These are phyloP conservation scores for Saturnispora besseyi DNA, from an alignment of 805 yeast species.

Conservation along the genomic window DNA sequence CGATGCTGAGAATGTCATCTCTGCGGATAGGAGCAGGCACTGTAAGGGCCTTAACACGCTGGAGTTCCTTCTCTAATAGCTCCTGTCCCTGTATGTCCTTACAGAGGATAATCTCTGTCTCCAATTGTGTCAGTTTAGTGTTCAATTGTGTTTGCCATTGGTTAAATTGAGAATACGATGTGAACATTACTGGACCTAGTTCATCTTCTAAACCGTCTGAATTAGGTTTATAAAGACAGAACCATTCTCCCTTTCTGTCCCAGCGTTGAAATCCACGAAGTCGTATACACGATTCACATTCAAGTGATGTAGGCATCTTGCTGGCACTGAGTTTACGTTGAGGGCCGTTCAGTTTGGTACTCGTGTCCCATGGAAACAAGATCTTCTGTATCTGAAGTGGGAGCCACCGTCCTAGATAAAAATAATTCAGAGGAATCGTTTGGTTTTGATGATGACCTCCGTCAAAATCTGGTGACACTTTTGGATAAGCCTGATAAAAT, in stretches of 20 bases:
- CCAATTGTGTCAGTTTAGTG: background rate
- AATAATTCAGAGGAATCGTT: slow-evolving; percentile 24
- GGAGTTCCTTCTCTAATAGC: background rate
- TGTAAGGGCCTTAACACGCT: background rate
- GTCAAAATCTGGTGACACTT: slow-evolving; percentile 26
- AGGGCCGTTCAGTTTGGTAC: too few species aligned
- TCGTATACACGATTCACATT: slow-evolving; percentile 1
- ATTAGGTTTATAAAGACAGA: background rate
- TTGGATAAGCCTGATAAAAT: slow-evolving; percentile 28
- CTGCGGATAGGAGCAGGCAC: background rate
- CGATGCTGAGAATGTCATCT: background rate
- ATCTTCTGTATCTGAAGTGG: slow-evolving; percentile 20
- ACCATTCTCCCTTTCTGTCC: slow-evolving; percentile 2
- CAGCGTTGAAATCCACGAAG: background rate
- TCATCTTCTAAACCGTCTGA: background rate
- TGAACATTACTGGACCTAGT: background rate
- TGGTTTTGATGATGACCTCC: slow-evolving; percentile 25
- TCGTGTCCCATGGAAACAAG: slow-evolving; percentile 23
- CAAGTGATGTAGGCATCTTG: slow-evolving; percentile 7
- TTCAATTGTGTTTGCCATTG: background rate
- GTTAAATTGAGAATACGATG: background rate
- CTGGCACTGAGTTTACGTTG: background rate
- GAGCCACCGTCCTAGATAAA: slow-evolving; percentile 29
- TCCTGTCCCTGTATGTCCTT: background rate
- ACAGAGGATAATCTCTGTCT: background rate